These are phyloP conservation scores for Plasmopara muralis DNA, from an alignment of 352 stramenopile species.

Conservation along the genomic window DNA sequence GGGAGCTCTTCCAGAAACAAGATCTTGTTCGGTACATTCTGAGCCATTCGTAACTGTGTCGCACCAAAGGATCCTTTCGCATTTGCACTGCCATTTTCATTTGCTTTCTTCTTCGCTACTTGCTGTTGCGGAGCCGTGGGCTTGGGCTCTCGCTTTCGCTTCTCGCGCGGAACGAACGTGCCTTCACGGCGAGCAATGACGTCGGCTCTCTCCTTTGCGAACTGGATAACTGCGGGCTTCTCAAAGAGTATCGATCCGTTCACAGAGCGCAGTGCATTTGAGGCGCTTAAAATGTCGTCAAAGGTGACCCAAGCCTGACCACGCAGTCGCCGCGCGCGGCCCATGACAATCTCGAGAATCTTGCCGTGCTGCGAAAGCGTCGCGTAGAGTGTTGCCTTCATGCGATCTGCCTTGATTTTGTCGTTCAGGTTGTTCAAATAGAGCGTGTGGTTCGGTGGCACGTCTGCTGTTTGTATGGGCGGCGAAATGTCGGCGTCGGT, in stretches of 20 bases:
- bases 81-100: constrained; percentile 11
- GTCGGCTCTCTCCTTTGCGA: constrained; percentile 79
- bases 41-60: constrained; percentile 31
- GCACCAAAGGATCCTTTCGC: neutral
- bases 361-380: constrained; percentile 90
- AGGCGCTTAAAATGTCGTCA: constrained; percentile 81
- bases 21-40: constrained; percentile 87
- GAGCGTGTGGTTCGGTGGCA: constrained; percentile 87
- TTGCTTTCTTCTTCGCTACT: constrained; percentile 23
- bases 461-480: constrained; percentile 35
- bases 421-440: constrained; percentile 94
- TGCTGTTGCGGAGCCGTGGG: constrained; percentile 28
- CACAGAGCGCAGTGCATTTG: constrained; percentile 84
- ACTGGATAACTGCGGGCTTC: constrained; percentile 81
- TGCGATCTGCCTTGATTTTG: constrained; percentile 89
- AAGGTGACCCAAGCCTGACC: constrained; percentile 92
- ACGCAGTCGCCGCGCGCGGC: constrained; percentile 70
- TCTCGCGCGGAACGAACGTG: constrained; percentile 69
- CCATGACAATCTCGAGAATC: constrained; percentile 88
- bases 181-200: constrained; percentile 70
- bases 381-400: constrained; percentile 88
- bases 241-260: constrained; percentile 85
- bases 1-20: constrained; percentile 92
- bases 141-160: constrained; percentile 66
- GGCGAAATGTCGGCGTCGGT: constrained; percentile 8